Percentiles rank a stretch among this genome's conserved stretches.
Evolutionary conservation across 75 land plant genomes (phyloP).

Genomic region (Pseudotsuga menziesii): DNA sequence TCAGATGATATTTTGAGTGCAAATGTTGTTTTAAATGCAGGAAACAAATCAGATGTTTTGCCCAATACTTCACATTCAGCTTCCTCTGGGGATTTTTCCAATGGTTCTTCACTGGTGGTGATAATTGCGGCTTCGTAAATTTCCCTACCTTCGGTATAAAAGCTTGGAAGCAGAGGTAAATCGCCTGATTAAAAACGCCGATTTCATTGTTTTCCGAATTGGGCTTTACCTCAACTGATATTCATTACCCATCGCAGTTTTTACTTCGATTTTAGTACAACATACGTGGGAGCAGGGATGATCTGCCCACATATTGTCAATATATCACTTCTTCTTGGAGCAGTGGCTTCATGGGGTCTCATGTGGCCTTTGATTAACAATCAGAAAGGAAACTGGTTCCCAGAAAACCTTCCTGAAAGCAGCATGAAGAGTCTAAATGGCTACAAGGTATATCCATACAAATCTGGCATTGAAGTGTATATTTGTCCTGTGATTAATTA

Average conservation of each 20-base stretch:
- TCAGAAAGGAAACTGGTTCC: conserved; percentile 74
- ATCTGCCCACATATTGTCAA: conserved; percentile 28
- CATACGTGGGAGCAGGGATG: conserved; percentile 44
- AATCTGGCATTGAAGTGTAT: no score
- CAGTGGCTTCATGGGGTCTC: conserved; percentile 14
- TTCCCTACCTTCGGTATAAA: conserved; percentile 86
- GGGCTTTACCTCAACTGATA: not conserved
- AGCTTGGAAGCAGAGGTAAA: conserved; percentile 54
- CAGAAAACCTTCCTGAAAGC: conserved; percentile 36
- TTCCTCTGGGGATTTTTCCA: conserved; percentile 84
- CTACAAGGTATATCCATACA: conserved; percentile 58
- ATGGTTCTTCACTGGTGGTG: conserved; percentile 89
- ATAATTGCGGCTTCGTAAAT: conserved; percentile 65
- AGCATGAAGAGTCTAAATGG: conserved; percentile 86
- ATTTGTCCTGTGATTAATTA: not conserved
- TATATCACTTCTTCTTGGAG: conserved; percentile 1
- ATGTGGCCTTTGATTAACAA: conserved; percentile 88
- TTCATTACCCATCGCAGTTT: not conserved
- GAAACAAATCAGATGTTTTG: conserved; percentile 19
- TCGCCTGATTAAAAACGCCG: not conserved
- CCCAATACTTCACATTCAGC: conserved; percentile 67
- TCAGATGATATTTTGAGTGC: no score
- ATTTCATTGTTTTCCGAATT: not conserved
- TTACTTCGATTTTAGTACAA: conserved; percentile 5
- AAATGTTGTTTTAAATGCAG: not conserved